Evolutionary conservation across 352 stramenopile genomes (phyloP).

Genomic region (Phytophthora pini): DNA sequence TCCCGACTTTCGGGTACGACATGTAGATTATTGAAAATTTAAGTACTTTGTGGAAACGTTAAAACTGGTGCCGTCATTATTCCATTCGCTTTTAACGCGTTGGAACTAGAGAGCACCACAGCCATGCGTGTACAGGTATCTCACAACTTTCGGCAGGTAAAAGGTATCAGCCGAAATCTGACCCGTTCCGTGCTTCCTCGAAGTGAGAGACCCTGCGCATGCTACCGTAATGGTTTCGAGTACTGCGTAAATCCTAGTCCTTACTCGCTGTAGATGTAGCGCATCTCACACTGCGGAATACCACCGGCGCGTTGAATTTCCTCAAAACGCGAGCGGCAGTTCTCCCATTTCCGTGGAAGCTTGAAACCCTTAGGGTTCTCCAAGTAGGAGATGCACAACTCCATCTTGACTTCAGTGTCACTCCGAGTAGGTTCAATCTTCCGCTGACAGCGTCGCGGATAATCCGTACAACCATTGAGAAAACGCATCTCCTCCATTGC

Average conservation of each 20-base stretch:
- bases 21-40: no score
- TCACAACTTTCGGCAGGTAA: conserved; percentile 3
- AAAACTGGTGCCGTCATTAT: conserved; percentile 1
- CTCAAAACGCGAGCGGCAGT: conserved; percentile 18
- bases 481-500: conserved; percentile 24
- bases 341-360: conserved; percentile 31
- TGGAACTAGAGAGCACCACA: conserved; percentile 10
- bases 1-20: no score
- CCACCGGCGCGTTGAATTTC: background rate
- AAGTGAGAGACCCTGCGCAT: background rate
- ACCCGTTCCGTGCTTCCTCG: conserved; percentile 10
- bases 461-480: conserved; percentile 11
- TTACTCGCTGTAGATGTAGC: conserved; percentile 19
- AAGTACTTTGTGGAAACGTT: no score
- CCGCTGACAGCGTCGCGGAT: conserved; percentile 1
- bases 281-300: background rate
- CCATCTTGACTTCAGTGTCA: conserved; percentile 9
- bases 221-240: conserved; percentile 1
- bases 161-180: conserved; percentile 1
- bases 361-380: conserved; percentile 11
- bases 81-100: conserved; percentile 2
- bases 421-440: background rate
- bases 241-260: background rate
- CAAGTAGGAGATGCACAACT: conserved; percentile 30
- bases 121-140: background rate